These are phyloP conservation scores for Dictyostelium firmibasis DNA, from an alignment of 78 protist species.

Conservation along the genomic window DNA sequence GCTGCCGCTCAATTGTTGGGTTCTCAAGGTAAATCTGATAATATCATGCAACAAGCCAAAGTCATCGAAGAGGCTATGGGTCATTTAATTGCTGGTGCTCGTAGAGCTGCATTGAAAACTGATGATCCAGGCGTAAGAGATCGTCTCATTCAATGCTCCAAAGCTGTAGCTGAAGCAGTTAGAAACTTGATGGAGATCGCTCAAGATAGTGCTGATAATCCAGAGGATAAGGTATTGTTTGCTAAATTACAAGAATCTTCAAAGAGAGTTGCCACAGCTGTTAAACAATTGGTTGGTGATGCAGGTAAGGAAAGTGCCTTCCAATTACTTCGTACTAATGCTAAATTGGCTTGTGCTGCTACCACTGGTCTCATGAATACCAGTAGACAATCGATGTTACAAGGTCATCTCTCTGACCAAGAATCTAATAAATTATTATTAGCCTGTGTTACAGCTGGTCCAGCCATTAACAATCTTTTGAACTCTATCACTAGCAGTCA, in stretches of 20 bases:
- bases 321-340: slow-evolving; percentile 73
- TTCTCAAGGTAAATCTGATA: slow-evolving; percentile 52
- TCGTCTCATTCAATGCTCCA: slow-evolving; percentile 67
- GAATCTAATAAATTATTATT: slow-evolving; percentile 8
- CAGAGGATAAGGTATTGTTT: slow-evolving; percentile 48
- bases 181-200: slow-evolving; percentile 56
- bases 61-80: slow-evolving; percentile 64
- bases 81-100: slow-evolving; percentile 82
- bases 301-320: slow-evolving; percentile 78
- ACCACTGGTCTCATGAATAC: slow-evolving; percentile 74
- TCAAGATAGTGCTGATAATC: slow-evolving; percentile 67
- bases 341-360: slow-evolving; percentile 77
- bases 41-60: slow-evolving; percentile 2
- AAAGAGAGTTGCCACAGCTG: slow-evolving; percentile 74
- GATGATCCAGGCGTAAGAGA: slow-evolving; percentile 66
- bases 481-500: slow-evolving; percentile 24
- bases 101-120: slow-evolving; percentile 53
- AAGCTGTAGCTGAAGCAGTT: slow-evolving; percentile 74
- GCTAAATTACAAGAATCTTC: slow-evolving; percentile 70
- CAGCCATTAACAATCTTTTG: slow-evolving; percentile 17
- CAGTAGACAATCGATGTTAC: slow-evolving; percentile 1
- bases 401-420: slow-evolving; percentile 23
- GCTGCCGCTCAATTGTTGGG: slow-evolving; percentile 67
- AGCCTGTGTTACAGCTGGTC: background rate
- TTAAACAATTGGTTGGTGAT: slow-evolving; percentile 80